Conservation (phyloP, 768 basidiomycete genomes). For the Leccinum variicolor region DNA sequence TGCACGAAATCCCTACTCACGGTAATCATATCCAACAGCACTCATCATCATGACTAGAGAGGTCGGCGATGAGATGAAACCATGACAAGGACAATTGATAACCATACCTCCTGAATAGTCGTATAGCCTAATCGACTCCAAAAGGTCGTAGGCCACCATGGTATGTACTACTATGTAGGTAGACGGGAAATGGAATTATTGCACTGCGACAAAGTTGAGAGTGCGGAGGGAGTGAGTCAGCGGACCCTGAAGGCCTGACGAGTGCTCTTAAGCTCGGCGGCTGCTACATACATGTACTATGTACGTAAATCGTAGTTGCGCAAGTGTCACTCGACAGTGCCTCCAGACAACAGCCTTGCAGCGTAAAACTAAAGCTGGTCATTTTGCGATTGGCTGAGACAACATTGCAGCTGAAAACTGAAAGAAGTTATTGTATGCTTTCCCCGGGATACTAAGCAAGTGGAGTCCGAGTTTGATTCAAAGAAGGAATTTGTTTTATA, state of each 20-base stretch:
- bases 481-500: no score
- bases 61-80: not conserved
- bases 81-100: not conserved
- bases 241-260: no score
- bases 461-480: no score
- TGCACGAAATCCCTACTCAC: not conserved
- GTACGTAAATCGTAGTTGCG: no score
- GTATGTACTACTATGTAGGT: not conserved
- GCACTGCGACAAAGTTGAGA: not conserved
- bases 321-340: no score
- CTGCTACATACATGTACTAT: no score
- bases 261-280: no score
- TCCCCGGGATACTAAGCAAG: not conserved
- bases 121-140: not conserved
- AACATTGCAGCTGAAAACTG: no score
- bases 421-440: not conserved
- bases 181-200: not conserved
- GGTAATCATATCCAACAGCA: slow-evolving; percentile 8
- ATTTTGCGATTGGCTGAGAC: not conserved
- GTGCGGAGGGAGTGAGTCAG: not conserved
- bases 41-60: not conserved
- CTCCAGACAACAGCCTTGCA: not conserved
- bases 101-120: not conserved
- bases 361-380: not conserved
- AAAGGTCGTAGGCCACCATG: not conserved